phyloP scores from a whole-genome alignment of 805 yeast species.

The Starmerella sirachaensis region DNA sequence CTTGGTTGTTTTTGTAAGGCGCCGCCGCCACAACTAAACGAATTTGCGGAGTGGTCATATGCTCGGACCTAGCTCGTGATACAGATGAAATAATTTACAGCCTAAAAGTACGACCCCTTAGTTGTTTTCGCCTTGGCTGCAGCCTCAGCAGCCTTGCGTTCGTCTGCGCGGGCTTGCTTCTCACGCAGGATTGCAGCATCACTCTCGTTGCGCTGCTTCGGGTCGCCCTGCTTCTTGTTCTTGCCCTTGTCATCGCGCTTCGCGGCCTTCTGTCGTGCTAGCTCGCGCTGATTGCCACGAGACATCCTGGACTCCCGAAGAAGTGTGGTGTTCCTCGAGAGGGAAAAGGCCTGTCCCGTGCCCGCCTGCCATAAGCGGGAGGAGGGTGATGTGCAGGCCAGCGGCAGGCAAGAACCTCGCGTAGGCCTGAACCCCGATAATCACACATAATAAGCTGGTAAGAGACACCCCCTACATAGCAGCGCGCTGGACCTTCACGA shows the following conservation, averaged over 20 bases:
- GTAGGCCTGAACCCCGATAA: too few relatives aligned
- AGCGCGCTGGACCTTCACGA: background rate
- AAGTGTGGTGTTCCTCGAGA: too few relatives aligned
- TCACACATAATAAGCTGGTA: background rate
- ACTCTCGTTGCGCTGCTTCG: constrained; percentile 68
- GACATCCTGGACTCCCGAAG: too few relatives aligned
- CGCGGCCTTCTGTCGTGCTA: constrained; percentile 76
- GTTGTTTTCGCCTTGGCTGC: constrained; percentile 1
- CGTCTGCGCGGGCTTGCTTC: constrained; percentile 69
- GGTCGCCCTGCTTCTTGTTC: constrained; percentile 74
- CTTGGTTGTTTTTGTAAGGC: too few relatives aligned
- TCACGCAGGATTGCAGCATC: constrained; percentile 86
- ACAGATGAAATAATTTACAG: background rate
- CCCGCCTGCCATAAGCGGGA: too few relatives aligned
- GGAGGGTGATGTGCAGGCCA: too few relatives aligned
- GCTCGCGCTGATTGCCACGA: constrained; percentile 93
- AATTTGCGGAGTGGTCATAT: too few relatives aligned
- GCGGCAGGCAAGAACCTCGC: too few relatives aligned
- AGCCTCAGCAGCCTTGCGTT: constrained; percentile 24
- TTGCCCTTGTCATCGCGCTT: constrained; percentile 63
- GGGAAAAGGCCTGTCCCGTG: too few relatives aligned
- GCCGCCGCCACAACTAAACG: too few relatives aligned
- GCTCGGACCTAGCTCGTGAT: too few relatives aligned
- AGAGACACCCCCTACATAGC: background rate
- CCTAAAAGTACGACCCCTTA: constrained; percentile 10